phyloP scores from a whole-genome alignment of 495 filamentous ascomycete genomes.

The Chaetomidium leptoderma region DNA sequence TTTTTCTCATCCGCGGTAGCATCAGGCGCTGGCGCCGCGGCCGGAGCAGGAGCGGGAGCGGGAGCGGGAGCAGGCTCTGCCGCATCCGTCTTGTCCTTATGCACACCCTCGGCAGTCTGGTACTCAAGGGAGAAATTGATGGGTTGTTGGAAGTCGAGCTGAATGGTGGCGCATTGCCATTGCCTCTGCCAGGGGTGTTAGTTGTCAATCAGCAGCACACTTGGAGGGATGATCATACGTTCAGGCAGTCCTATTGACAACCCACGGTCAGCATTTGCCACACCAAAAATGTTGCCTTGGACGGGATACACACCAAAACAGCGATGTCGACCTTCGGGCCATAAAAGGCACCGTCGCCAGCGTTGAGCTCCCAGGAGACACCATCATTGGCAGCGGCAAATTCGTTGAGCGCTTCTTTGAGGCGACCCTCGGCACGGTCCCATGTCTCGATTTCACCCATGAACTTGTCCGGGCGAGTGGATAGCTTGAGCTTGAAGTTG shows the following conservation, averaged over 20 bases:
- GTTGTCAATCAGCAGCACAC: conserved; percentile 31
- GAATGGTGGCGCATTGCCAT: conserved; percentile 93
- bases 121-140: conserved; percentile 49
- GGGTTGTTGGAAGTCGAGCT: conserved; percentile 93
- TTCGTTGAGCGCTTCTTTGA: conserved; percentile 70
- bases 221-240: conserved; percentile 11
- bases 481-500: conserved; percentile 93
- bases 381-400: conserved; percentile 60
- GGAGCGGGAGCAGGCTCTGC: conserved; percentile 37
- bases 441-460: conserved; percentile 84
- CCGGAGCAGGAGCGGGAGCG: conserved; percentile 30
- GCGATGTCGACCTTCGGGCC: conserved; percentile 88
- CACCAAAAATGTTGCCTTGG: background rate
- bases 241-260: conserved; percentile 27
- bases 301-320: conserved; percentile 23
- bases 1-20: conserved; percentile 30
- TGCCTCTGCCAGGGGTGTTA: conserved; percentile 36
- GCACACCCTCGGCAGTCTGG: conserved; percentile 53
- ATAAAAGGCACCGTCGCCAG: conserved; percentile 95
- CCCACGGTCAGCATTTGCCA: background rate
- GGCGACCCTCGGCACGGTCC: conserved; percentile 76
- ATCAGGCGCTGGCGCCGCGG: conserved; percentile 31
- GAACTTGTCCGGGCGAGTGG: conserved; percentile 88
- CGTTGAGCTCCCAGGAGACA: conserved; percentile 79
- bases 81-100: conserved; percentile 33